phyloP scores from a whole-genome alignment of 202 grass and related monocot genomes.

The Elaeis oleifera region DNA sequence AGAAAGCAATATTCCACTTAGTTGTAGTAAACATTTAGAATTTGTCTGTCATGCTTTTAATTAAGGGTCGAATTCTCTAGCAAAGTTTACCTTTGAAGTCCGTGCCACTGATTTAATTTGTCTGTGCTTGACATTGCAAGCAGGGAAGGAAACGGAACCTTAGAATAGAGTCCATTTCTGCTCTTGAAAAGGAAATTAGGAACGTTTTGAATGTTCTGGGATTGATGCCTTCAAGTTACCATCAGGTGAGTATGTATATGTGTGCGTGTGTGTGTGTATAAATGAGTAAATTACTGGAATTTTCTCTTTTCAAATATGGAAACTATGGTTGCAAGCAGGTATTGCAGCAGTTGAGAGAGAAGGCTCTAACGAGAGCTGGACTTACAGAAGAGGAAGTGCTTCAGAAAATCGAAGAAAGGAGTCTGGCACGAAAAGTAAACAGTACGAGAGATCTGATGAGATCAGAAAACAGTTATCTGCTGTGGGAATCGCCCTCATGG shows the following conservation, averaged over 20 bases:
- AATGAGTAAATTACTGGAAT: not conserved
- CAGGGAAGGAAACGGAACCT: constrained; percentile 75
- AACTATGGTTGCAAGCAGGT: constrained; percentile 21
- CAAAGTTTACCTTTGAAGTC: too few relatives aligned
- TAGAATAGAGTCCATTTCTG: constrained; percentile 55
- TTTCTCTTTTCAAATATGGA: not conserved
- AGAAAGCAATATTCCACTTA: too few relatives aligned
- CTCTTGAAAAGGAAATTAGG: constrained; percentile 55
- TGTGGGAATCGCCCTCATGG: constrained; percentile 74
- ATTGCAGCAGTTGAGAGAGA: constrained; percentile 58
- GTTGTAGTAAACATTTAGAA: too few relatives aligned
- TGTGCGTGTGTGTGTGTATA: too few relatives aligned
- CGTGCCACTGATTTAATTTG: not conserved
- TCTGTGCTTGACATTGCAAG: constrained; percentile 14
- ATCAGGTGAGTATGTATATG: constrained; percentile 30
- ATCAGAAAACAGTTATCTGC: constrained; percentile 63
- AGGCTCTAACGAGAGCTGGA: constrained; percentile 49
- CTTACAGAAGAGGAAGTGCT: constrained; percentile 54
- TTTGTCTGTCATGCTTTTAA: too few relatives aligned
- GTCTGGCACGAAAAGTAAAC: constrained; percentile 53
- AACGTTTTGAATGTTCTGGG: constrained; percentile 57
- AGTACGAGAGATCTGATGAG: constrained; percentile 67
- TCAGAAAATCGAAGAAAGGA: constrained; percentile 78
- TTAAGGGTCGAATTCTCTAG: too few relatives aligned
- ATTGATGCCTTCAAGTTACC: constrained; percentile 58